These are phyloP conservation scores for Peronospora tabacina DNA, from an alignment of 352 stramenopile species.

Conservation along the genomic window DNA sequence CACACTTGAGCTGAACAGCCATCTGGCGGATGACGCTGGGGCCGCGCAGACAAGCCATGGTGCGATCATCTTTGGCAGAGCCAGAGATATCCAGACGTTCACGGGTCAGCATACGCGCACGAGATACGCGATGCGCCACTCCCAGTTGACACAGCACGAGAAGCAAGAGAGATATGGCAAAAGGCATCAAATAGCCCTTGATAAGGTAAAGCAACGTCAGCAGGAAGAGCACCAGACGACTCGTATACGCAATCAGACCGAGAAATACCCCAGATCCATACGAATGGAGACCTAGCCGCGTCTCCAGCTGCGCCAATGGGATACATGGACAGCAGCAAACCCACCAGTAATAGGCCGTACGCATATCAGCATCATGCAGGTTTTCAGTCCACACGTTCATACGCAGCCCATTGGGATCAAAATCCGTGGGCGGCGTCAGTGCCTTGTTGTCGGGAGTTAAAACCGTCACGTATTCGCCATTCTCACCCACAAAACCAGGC, in stretches of 20 bases:
- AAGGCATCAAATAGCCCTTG: slow-evolving; percentile 9
- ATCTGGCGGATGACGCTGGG: slow-evolving; percentile 34
- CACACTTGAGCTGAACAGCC: slow-evolving; percentile 35
- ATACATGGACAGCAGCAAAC: slow-evolving; percentile 32
- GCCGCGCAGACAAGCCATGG: slow-evolving; percentile 16
- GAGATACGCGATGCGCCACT: slow-evolving; percentile 23
- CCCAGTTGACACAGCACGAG: slow-evolving; percentile 14
- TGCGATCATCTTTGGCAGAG: slow-evolving; percentile 25
- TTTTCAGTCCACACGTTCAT: slow-evolving; percentile 30
- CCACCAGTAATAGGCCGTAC: slow-evolving; percentile 31
- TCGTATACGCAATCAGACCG: slow-evolving; percentile 16
- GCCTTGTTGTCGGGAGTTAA: slow-evolving; percentile 30
- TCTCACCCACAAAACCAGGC: slow-evolving; percentile 21
- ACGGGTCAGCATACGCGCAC: slow-evolving; percentile 24
- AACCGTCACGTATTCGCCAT: slow-evolving; percentile 33
- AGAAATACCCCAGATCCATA: slow-evolving; percentile 14
- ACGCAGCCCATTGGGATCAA: slow-evolving; percentile 30
- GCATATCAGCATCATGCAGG: slow-evolving; percentile 22
- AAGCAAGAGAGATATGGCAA: slow-evolving; percentile 16
- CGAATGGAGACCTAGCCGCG: slow-evolving; percentile 26
- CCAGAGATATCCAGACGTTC: slow-evolving; percentile 33
- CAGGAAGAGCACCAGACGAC: slow-evolving; percentile 21
- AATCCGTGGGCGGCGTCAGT: slow-evolving; percentile 13
- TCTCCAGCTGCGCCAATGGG: slow-evolving; percentile 29
- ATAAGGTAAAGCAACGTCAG: slow-evolving; percentile 18